Evolutionary conservation across 441 rosid species (phyloP).

Genomic region (Pelargonium cotyledonis): DNA sequence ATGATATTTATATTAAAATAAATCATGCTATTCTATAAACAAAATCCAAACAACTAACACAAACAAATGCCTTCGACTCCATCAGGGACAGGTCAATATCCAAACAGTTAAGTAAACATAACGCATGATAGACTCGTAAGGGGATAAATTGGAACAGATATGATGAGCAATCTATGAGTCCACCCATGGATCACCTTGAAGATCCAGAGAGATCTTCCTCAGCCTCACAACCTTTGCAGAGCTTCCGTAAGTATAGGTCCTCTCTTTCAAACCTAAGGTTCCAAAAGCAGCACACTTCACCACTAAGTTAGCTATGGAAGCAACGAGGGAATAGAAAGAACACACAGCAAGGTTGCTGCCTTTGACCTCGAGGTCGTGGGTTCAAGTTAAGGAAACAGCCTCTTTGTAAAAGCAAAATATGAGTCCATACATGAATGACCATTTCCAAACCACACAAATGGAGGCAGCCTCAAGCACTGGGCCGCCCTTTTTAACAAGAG

Average conservation of each 20-base stretch:
- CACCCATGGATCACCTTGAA: slow-evolving; percentile 3
- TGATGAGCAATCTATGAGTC: neutral
- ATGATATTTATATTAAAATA: too few relatives aligned
- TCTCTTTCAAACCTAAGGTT: neutral
- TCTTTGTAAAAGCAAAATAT: neutral
- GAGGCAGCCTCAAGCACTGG: neutral
- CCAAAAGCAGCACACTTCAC: too few relatives aligned
- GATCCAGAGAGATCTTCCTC: neutral
- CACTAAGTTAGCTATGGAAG: neutral
- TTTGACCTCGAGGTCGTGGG: neutral
- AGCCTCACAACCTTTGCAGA: neutral
- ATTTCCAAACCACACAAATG: neutral
- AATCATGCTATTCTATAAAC: too few relatives aligned
- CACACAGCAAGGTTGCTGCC: neutral
- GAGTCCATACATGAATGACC: neutral
- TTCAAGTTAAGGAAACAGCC: neutral
- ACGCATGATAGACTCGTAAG: neutral
- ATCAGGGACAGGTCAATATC: too few relatives aligned
- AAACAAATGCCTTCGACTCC: too few relatives aligned
- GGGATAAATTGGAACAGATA: slow-evolving; percentile 3
- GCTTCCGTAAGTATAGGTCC: neutral
- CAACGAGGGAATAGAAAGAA: neutral
- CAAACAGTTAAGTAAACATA: neutral
- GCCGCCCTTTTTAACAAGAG: neutral
- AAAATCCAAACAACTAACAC: too few relatives aligned